These are phyloP conservation scores for Kwoniella dejecticola DNA, from an alignment of 768 basidiomycete species.

Conservation along the genomic window DNA sequence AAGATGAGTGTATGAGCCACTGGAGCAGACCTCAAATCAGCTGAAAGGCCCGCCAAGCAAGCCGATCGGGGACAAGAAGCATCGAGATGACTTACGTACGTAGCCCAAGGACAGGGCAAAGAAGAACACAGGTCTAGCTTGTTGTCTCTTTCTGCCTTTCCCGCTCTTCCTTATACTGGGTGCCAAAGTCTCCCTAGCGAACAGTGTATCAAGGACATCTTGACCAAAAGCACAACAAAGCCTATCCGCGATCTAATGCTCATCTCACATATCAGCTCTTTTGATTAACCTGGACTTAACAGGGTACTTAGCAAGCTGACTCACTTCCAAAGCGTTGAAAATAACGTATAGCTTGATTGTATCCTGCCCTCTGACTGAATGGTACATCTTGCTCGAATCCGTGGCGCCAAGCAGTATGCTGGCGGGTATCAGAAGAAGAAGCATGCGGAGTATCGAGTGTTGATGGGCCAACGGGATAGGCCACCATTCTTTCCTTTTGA, in stretches of 20 bases:
- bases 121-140: conserved; percentile 77
- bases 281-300: neutral
- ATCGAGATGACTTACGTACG: conserved; percentile 65
- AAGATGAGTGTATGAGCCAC: conserved; percentile 90
- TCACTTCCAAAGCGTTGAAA: conserved; percentile 94
- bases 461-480: conserved; percentile 60
- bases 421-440: conserved; percentile 74
- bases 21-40: conserved; percentile 51
- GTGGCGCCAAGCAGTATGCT: conserved; percentile 76
- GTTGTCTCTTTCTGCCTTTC: conserved; percentile 54
- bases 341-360: conserved; percentile 99
- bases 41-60: neutral
- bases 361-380: conserved; percentile 94
- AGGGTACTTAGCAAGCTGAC: conserved; percentile 40
- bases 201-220: conserved; percentile 93
- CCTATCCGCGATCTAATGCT: conserved; percentile 85
- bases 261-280: too few relatives aligned
- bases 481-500: conserved; percentile 64
- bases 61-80: too few relatives aligned
- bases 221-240: conserved; percentile 95
- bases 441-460: conserved; percentile 83
- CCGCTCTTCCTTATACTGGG: conserved; percentile 60
- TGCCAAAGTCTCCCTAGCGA: conserved; percentile 85
- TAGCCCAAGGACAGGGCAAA: conserved; percentile 80
- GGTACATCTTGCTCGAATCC: conserved; percentile 97